These are phyloP conservation scores for Schizosaccharomyces octosporus DNA, from an alignment of 805 yeast species.

Conservation along the genomic window DNA sequence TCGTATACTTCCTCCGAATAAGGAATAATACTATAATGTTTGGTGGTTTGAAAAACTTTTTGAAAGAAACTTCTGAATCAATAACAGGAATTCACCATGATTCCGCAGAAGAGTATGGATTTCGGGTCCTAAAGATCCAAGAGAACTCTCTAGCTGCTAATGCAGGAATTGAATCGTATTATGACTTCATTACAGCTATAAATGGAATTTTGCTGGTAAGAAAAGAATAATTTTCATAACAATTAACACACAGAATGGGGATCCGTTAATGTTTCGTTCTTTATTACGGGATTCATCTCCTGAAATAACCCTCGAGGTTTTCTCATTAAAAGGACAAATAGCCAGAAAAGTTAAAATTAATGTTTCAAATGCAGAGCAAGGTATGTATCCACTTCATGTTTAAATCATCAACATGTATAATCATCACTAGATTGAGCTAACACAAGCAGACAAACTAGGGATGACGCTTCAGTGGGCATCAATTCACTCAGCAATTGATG, in stretches of 20 bases:
- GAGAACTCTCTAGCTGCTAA: slow-evolving; percentile 23
- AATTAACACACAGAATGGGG: background rate
- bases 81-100: background rate
- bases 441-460: background rate
- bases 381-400: background rate
- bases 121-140: slow-evolving; percentile 30
- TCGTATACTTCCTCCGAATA: background rate
- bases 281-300: background rate
- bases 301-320: background rate
- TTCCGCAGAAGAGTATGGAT: slow-evolving; percentile 16
- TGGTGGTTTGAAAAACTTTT: background rate
- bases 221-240: background rate
- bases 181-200: slow-evolving; percentile 63
- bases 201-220: slow-evolving; percentile 36
- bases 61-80: background rate
- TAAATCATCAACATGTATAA: background rate
- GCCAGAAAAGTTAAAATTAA: background rate
- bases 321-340: slow-evolving; percentile 1
- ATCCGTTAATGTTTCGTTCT: background rate
- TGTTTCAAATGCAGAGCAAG: background rate
- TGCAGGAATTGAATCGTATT: slow-evolving; percentile 54
- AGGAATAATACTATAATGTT: background rate
- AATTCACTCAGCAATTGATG: background rate
- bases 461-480: slow-evolving; percentile 1
- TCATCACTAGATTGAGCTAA: background rate